A percentile compares a stretch with the other conserved stretches of the same genome.
These are phyloP conservation scores for Fusarium buxicola DNA, from an alignment of 2,329 filamentous ascomycete genomes.

Conservation along the genomic window DNA sequence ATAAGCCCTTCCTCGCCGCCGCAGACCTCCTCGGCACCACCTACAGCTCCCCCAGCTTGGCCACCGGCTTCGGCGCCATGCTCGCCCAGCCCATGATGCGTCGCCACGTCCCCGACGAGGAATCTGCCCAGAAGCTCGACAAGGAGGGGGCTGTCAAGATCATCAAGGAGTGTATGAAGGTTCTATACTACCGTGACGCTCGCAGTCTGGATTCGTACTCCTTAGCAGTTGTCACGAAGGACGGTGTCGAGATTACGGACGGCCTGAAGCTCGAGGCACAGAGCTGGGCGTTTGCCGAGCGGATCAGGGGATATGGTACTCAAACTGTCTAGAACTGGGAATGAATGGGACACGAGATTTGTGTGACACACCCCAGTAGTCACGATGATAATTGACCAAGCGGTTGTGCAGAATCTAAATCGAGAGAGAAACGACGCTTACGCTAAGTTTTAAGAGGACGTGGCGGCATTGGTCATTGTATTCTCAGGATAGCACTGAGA, in stretches of 20 bases:
- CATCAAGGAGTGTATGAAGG: constrained; percentile 96
- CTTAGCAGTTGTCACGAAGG: constrained; percentile 88
- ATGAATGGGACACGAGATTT: constrained; percentile 8
- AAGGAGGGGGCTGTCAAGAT: constrained; percentile 83
- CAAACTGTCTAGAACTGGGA: constrained; percentile 69
- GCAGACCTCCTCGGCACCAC: constrained; percentile 94
- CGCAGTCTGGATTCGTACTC: constrained; percentile 92
- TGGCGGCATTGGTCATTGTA: constrained; percentile 7
- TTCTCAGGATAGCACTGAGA: background rate
- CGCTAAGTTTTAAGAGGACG: constrained; percentile 14
- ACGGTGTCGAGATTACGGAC: constrained; percentile 86
- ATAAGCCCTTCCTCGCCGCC: constrained; percentile 88
- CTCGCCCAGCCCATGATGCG: constrained; percentile 93
- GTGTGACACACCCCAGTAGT: constrained; percentile 11
- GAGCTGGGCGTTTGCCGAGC: constrained; percentile 98
- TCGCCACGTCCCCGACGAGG: constrained; percentile 85
- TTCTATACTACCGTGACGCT: constrained; percentile 96
- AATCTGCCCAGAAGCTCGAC: constrained; percentile 75
- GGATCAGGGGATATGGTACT: constrained; percentile 94
- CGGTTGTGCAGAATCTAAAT: constrained; percentile 16
- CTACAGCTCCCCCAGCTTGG: constrained; percentile 86
- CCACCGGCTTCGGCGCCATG: constrained; percentile 93
- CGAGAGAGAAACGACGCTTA: constrained; percentile 8
- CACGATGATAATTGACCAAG: constrained; percentile 23
- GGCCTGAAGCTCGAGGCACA: constrained; percentile 91